Base-by-base conservation (phyloP, 495 filamentous ascomycete genomes). In the Hapsidospora chrysogenum region DNA sequence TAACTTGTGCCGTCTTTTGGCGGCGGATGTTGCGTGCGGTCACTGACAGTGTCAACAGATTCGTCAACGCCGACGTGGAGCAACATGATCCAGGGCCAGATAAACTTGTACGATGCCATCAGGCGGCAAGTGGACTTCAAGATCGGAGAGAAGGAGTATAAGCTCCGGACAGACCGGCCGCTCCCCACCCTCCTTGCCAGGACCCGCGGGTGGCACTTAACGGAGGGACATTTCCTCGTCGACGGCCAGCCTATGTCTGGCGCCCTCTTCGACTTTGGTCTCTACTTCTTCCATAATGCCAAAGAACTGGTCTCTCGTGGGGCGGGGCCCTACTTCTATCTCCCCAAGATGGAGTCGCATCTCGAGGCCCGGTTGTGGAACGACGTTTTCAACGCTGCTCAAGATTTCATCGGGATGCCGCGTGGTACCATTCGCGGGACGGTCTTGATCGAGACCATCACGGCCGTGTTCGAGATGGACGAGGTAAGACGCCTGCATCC, bases 251-350 rank as follows among this genome's bases (percentile, higher is more conserved):
- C 89, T 44, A 94, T 99, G 46, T 93, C 85, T 29, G 89, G 80
- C 37, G 70, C 69, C 44, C 70, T 99, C 13, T 99, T 99, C 56
- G 89, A 99, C 60, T 99, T 99, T 57, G 89, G 92, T 46, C 74
- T 96, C 11, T 96, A 94, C 67, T 99, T 99, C 67, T 96, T 83
- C 78, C 85, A 99, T 73, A 99, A 95, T 53, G 89, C 87, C 40
- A 68, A 78, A 55, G 82, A 94, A 64, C 66, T 86, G 39, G 72
- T 94, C 44, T 72, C 76, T 58, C 70, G 72, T 32, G 92, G 89
- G 25, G 68, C 66, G 45, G 89, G 89, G 30, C 89, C 89, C 16
- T 96, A 99, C 72, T 99, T 94, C 66, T 99, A 99, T 65, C 80
- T 99, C 31, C 89, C 89, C 41, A 99, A 99, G 74, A 92, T 99